phyloP scores from a whole-genome alignment of 345 rosid genomes.

The Dimocarpus longan region DNA sequence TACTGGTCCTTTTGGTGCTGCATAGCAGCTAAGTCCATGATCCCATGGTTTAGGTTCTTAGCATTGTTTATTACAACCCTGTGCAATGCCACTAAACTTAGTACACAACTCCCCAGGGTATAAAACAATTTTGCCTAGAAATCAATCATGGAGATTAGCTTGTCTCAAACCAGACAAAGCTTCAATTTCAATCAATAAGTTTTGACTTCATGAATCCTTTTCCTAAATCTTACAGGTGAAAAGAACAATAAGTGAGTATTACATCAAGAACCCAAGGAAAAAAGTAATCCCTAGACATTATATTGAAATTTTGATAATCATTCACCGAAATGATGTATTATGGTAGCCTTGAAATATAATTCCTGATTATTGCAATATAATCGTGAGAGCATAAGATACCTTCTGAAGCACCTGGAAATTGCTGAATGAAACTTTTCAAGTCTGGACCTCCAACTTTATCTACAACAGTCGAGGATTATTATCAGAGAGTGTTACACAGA shows the following conservation, averaged over 20 bases:
- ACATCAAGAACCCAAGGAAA: neutral
- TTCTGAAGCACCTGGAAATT: slow-evolving; percentile 63
- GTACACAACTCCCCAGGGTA: neutral
- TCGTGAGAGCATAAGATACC: slow-evolving; percentile 44
- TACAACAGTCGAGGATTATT: slow-evolving; percentile 25
- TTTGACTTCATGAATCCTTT: neutral
- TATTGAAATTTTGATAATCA: slow-evolving; percentile 12
- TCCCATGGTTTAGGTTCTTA: neutral
- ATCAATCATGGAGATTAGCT: no score
- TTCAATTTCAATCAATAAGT: neutral
- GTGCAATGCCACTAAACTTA: neutral
- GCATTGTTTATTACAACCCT: neutral
- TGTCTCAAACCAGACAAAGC: neutral
- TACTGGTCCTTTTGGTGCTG: neutral
- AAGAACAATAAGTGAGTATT: neutral
- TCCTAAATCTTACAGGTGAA: neutral
- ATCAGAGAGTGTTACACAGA: slow-evolving; percentile 17
- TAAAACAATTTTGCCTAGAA: no score
- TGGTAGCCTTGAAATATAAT: neutral
- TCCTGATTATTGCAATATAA: neutral
- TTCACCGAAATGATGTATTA: slow-evolving; percentile 13
- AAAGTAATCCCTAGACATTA: neutral
- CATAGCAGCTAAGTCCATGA: neutral
- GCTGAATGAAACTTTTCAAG: slow-evolving; percentile 80
- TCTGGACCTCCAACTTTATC: slow-evolving; percentile 83